These are phyloP conservation scores for Clonostachys rosea DNA, from an alignment of 2,329 filamentous ascomycete genomes.

Conservation along the genomic window DNA sequence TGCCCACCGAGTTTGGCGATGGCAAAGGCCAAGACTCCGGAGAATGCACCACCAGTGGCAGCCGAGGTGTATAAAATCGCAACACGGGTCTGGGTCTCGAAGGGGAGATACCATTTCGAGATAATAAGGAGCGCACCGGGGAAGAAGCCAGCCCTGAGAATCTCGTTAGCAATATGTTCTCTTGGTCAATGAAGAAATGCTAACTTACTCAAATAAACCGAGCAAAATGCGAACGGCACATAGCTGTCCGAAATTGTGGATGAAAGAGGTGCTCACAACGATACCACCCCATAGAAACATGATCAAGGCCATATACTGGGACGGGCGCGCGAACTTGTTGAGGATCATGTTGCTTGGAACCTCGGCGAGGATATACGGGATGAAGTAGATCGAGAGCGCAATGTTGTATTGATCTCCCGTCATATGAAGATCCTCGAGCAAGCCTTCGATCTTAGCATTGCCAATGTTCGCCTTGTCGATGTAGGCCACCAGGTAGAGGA, in stretches of 20 bases:
- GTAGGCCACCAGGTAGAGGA: constrained; percentile 26
- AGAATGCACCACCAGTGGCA: constrained; percentile 73
- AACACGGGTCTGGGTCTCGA: constrained; percentile 46
- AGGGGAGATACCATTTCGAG: constrained; percentile 56
- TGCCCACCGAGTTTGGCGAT: constrained; percentile 67
- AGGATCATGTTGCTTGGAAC: constrained; percentile 60
- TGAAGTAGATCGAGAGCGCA: constrained; percentile 29
- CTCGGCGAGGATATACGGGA: constrained; percentile 56
- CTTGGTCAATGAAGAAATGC: too few species aligned
- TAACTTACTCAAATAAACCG: constrained; percentile 50
- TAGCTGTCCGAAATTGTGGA: constrained; percentile 39
- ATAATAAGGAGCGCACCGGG: constrained; percentile 57
- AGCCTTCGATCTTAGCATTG: constrained; percentile 8
- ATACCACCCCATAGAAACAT: constrained; percentile 45
- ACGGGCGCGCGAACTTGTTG: constrained; percentile 54
- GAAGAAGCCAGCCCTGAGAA: constrained; percentile 49
- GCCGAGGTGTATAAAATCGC: constrained; percentile 82
- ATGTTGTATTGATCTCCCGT: constrained; percentile 51
- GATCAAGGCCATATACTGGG: constrained; percentile 59
- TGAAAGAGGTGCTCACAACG: constrained; percentile 47
- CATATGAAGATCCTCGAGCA: constrained; percentile 28
- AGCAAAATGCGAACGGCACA: constrained; percentile 50
- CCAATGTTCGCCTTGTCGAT: constrained; percentile 12
- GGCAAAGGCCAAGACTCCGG: constrained; percentile 65
- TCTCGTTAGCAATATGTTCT: not conserved